Base-by-base conservation (phyloP, 495 filamentous ascomycete species). In the Rhypophila decipiens region DNA sequence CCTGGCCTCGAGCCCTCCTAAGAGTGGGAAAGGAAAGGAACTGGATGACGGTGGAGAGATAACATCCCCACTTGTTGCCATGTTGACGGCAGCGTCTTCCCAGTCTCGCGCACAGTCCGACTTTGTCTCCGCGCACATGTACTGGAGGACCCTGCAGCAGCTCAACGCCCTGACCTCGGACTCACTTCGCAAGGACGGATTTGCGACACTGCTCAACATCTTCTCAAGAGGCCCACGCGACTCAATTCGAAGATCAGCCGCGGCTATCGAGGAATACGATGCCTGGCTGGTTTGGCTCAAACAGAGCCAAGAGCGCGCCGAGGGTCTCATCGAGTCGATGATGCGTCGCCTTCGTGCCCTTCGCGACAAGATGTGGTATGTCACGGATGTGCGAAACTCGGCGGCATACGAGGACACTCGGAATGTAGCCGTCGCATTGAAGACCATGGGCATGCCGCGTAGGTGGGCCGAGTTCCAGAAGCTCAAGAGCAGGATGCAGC, bases 321-420 rank as follows among this genome's bases (percentile, higher is more conserved):
- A 86, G 60, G 69, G 72, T 11, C 69, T 73, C 1, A 79, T 84
- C 46, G 80, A 86, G 39, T 69, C 72, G 18, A 83, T 86, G 82
- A 84, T 85, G 71, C 71, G 70, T 46, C 76, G 76, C 12, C 64
- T 84, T 13, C 82, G 82, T 44, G 77, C 82, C 19, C 68, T 91
- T 17, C 77, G 93, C 35, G 85, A 94, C 64, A 97, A 97, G 73
- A 95, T 96, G 88, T 98, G 93, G 93, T 98, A 95, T 63, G 87
- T 93, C 53, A 95, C 90, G 5, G 93, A 97, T 64, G 93, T 97
- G 36, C 84, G 86, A 46, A 91, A 95, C 57, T 96, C 91, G 15
- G 87, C 80, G 35, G 77, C 80, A 2, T 98, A 96, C 57, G 91
- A 95, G 49, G 86, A 94, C 61, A 89, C 89, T 19, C 83, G 83